Evolutionary conservation across 2,329 filamentous ascomycete genomes (phyloP).

Genomic region (Colletotrichum coccodes): DNA sequence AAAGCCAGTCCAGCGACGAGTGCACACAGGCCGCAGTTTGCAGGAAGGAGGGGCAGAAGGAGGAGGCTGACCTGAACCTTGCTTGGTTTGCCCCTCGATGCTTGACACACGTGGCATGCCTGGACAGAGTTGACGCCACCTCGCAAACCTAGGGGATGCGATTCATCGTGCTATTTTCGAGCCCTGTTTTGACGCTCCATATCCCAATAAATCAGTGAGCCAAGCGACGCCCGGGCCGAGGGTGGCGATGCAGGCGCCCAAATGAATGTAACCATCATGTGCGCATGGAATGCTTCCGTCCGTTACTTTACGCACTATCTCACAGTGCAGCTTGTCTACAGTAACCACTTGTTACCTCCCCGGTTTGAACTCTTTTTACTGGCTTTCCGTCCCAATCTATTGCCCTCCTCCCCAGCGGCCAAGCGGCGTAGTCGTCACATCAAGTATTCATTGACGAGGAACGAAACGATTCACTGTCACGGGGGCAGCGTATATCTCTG

Average conservation of each 20-base stretch:
- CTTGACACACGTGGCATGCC: neutral
- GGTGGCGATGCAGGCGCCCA: conserved; percentile 12
- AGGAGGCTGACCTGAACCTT: neutral
- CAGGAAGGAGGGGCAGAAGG: neutral
- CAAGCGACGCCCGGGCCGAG: neutral
- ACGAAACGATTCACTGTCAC: neutral
- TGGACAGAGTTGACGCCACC: too few relatives aligned
- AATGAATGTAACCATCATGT: neutral
- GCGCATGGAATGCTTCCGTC: neutral
- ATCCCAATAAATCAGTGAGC: neutral
- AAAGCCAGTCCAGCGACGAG: neutral
- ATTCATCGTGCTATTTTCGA: too few relatives aligned
- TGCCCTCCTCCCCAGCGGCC: neutral
- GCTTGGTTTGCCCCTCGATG: neutral
- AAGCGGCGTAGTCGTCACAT: neutral
- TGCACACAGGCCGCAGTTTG: neutral
- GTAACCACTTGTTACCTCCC: neutral
- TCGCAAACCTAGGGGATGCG: neutral
- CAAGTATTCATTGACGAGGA: neutral
- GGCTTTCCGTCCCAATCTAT: neutral
- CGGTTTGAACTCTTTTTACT: neutral
- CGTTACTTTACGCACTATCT: neutral
- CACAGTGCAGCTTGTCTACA: neutral
- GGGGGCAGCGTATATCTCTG: neutral
- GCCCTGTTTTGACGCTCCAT: neutral